Conservation (phyloP, 768 basidiomycete species). For the Antrodiella citrinella region DNA sequence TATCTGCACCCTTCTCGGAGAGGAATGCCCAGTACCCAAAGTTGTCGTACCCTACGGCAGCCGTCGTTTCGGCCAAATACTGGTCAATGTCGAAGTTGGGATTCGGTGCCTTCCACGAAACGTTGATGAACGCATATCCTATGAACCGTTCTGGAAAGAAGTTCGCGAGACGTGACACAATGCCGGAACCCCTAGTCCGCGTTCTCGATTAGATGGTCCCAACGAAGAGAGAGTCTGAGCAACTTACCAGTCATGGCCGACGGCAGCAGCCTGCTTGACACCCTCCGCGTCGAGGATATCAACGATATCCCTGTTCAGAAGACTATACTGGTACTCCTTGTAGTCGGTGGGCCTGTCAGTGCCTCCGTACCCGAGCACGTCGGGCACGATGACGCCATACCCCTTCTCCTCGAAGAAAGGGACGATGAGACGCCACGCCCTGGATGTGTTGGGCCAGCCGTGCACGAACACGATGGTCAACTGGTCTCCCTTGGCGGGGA, state of each 20-base stretch:
- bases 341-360: slow-evolving; percentile 35
- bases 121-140: slow-evolving; percentile 31
- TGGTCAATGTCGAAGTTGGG: no score
- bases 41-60: neutral
- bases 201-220: neutral
- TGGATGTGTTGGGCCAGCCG: slow-evolving; percentile 35
- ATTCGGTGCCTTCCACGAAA: no score
- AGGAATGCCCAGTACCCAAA: neutral
- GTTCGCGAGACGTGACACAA: slow-evolving; percentile 22
- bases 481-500: no score
- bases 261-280: slow-evolving; percentile 20
- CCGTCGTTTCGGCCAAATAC: neutral
- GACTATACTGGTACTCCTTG: no score
- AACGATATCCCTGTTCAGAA: no score
- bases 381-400: no score
- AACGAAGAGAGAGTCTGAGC: neutral
- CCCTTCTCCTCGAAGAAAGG: slow-evolving; percentile 29
- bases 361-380: slow-evolving; percentile 39
- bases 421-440: slow-evolving; percentile 35
- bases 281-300: slow-evolving; percentile 24
- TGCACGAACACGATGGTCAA: slow-evolving; percentile 38
- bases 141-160: no score
- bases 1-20: neutral
- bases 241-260: slow-evolving; percentile 29
- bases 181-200: neutral